phyloP scores from a whole-genome alignment of 2,329 filamentous ascomycete species.

The Plenodomus lindquistii region DNA sequence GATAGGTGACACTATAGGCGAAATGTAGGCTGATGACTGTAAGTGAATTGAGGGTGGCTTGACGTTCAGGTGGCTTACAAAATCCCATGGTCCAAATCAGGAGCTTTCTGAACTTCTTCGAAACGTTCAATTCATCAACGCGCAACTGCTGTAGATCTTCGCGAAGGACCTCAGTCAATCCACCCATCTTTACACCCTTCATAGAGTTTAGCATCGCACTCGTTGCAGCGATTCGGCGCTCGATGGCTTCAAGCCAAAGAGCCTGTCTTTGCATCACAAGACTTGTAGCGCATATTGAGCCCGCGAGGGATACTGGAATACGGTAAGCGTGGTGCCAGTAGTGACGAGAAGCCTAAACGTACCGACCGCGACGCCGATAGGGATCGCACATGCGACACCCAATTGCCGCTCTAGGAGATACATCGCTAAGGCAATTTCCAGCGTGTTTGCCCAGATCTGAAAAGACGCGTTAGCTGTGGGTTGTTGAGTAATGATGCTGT shows the following conservation, averaged over 20 bases:
- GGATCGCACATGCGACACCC: conserved; percentile 53
- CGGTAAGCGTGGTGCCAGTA: not conserved
- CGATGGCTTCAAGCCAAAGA: conserved; percentile 50
- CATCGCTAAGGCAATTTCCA: conserved; percentile 52
- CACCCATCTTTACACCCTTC: conserved; percentile 54
- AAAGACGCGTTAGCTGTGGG: not conserved
- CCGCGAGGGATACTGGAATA: conserved; percentile 23
- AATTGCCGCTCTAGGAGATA: conserved; percentile 55
- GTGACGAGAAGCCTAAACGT: conserved; percentile 5
- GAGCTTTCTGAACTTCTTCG: conserved; percentile 40
- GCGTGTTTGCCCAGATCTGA: conserved; percentile 36
- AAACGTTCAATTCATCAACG: conserved; percentile 40
- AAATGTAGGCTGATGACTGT: conserved; percentile 31
- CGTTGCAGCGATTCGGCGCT: conserved; percentile 50
- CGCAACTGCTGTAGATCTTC: conserved; percentile 36
- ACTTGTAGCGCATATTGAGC: conserved; percentile 34
- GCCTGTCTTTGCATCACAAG: conserved; percentile 40
- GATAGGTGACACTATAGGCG: conserved; percentile 47
- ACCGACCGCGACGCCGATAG: conserved; percentile 51
- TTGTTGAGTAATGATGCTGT: too few relatives aligned
- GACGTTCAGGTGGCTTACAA: conserved; percentile 20
- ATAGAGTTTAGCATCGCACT: conserved; percentile 50
- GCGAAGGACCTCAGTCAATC: conserved; percentile 36
- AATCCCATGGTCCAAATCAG: conserved; percentile 44
- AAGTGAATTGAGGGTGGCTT: not conserved